Conservation (phyloP, 108 stramenopile genomes). For the Discostella stelligeroides region DNA sequence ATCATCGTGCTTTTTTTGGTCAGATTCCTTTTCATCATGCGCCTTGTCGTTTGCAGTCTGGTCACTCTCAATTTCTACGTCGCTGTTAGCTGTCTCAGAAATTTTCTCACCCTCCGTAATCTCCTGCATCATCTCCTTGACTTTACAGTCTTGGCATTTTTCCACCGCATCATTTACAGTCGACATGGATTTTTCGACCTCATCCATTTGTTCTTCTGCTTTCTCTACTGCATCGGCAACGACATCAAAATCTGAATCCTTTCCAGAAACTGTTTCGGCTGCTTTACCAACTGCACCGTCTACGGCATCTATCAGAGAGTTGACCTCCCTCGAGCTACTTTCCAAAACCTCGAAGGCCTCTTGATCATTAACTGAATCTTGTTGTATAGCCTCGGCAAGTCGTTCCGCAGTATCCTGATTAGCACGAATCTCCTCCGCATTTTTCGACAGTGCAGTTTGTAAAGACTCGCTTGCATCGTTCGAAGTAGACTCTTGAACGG, state of each 20-base stretch:
- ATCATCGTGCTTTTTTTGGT: too few species aligned
- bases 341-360: conserved; percentile 6
- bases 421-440: conserved; percentile 12
- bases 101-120: conserved; percentile 9
- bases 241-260: not conserved
- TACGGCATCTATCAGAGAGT: conserved; percentile 4
- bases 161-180: conserved; percentile 5
- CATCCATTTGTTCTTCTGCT: not conserved
- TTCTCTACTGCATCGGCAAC: conserved; percentile 5
- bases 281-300: conserved; percentile 6
- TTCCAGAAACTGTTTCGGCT: not conserved
- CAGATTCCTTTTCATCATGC: too few species aligned
- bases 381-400: conserved; percentile 13
- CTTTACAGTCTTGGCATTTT: conserved; percentile 11
- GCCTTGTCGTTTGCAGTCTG: too few species aligned
- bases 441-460: conserved; percentile 1
- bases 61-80: too few species aligned
- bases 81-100: too few species aligned
- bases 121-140: conserved; percentile 17
- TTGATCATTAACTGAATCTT: not conserved
- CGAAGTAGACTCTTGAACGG: conserved; percentile 10
- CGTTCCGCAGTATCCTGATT: not conserved
- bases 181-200: conserved; percentile 3
- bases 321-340: not conserved
- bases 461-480: conserved; percentile 2